phyloP scores from a whole-genome alignment of 139 green algal species.

The Protoeuglena noctilucae region DNA sequence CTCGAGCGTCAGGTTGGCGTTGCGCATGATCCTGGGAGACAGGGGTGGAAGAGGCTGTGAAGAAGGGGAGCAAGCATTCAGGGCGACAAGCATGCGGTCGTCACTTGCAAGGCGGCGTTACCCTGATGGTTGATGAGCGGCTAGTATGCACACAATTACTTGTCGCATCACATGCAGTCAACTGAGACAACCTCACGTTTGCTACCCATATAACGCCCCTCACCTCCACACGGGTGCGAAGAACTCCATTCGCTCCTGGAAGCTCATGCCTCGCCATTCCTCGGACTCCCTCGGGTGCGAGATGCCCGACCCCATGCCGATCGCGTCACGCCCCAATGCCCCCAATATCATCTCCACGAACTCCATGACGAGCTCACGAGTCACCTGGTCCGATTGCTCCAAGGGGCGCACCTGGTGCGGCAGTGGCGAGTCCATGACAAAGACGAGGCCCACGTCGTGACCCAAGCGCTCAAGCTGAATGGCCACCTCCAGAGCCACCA shows the following conservation, averaged over 20 bases:
- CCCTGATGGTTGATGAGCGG: too few species aligned
- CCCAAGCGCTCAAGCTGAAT: slow-evolving; percentile 62
- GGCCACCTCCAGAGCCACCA: slow-evolving; percentile 61
- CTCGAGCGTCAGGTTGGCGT: slow-evolving; percentile 44
- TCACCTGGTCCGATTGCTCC: too few species aligned
- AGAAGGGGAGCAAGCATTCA: too few species aligned
- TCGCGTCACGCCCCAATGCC: slow-evolving; percentile 54
- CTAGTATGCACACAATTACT: too few species aligned
- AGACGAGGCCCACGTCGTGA: slow-evolving; percentile 52
- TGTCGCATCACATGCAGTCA: too few species aligned
- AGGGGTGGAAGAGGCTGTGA: too few species aligned
- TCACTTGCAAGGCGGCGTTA: too few species aligned
- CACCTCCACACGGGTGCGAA: slow-evolving; percentile 79
- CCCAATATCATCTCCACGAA: slow-evolving; percentile 86
- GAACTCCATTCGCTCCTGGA: slow-evolving; percentile 52
- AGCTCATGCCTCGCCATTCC: slow-evolving; percentile 43
- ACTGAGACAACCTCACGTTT: too few species aligned
- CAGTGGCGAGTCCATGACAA: slow-evolving; percentile 65
- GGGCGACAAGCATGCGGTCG: too few species aligned
- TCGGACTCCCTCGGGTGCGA: slow-evolving; percentile 56
- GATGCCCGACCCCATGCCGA: slow-evolving; percentile 49
- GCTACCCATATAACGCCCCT: too few species aligned
- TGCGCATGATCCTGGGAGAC: slow-evolving; percentile 73
- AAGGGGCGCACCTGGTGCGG: slow-evolving; percentile 42
- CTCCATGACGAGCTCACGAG: slow-evolving; percentile 51